A percentile compares a stretch with the other conserved stretches of the same genome.
Conservation (phyloP, 1,139 yeast genomes). For the Geotrichum restrictum region DNA sequence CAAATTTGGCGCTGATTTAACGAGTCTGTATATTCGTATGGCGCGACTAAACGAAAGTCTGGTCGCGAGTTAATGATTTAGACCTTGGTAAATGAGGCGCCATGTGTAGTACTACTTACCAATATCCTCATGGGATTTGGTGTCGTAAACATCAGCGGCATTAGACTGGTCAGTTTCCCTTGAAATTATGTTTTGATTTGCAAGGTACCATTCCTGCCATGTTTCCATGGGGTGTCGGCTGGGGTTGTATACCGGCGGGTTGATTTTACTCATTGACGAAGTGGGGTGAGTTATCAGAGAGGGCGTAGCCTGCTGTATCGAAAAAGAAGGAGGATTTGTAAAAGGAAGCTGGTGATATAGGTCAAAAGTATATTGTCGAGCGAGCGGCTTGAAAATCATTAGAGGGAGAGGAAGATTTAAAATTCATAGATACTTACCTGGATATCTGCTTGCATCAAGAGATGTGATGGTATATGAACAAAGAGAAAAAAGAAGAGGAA, state of each 20-base stretch:
- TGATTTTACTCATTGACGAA: background rate
- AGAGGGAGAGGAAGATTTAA: no score
- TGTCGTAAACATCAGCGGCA: conserved; percentile 3
- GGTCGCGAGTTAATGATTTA: background rate
- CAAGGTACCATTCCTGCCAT: conserved; percentile 37
- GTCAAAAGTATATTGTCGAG: no score
- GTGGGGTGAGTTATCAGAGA: no score
- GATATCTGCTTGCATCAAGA: no score
- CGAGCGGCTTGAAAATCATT: no score
- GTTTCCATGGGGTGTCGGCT: conserved; percentile 35
- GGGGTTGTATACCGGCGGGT: conserved; percentile 28
- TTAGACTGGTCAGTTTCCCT: conserved; percentile 1
- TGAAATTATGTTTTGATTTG: conserved; percentile 25
- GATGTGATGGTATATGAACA: no score
- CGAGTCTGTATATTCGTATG: conserved; percentile 36
- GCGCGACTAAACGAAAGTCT: conserved; percentile 29
- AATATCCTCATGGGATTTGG: background rate
- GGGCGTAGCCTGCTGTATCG: background rate
- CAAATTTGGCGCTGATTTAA: conserved; percentile 36
- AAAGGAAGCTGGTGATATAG: no score
- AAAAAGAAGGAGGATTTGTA: background rate
- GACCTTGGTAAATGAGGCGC: no score
- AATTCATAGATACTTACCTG: no score
- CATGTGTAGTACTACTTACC: conserved; percentile 1
- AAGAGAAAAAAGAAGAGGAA: no score